Evolutionary conservation across 192 early-diverging fungal species (phyloP), one percentile per base, ranked within the genome.

Genomic region (Coemansia sp.): DNA sequence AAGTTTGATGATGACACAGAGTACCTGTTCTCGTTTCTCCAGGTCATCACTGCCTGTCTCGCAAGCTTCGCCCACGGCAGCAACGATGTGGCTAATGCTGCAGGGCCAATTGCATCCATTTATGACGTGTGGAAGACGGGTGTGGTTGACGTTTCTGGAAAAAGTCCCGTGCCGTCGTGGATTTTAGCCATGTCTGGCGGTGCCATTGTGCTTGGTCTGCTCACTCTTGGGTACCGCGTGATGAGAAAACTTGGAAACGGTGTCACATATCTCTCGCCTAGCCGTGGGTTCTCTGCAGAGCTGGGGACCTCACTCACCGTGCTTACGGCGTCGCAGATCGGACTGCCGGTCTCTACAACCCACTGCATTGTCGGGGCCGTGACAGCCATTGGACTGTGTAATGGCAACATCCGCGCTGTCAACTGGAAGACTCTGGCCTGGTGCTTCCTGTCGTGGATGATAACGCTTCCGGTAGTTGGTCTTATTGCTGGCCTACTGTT

Each of bases 41-140:
- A 94, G 68, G 82, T 93, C 64, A 74, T 90, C 59, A 94, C 93
- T 5, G 89, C 91, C 14, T 86, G 88, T 63, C 88, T 93, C 33
- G 89, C 92, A 25, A 93, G 91, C 64, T 94, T 93, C 75, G 85
- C 90, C 19, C 92, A 94, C 79, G 91, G 92, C 51, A 87, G 88
- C 61, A 94, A 94, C 83, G 91, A 94, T 78, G 90, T 94, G 23
- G 86, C 91, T 67, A 93, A 94, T 68, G 93, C 93, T 23, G 87
- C 91, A 54, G 91, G 93, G 54, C 92, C 93, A 20, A 68, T 93
- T 29, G 76, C 93, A 2, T 78, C 89, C 36, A 91, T 94, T 51
- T 93, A 86, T 71, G 73, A 84, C 60, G 84, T 90, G 60, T 94
- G 92, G 89, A 59, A 77, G 53, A 77, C 66, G 11, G 83, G 75